Base-by-base conservation (phyloP, 495 filamentous ascomycete species). In the Rusavskia elegans region DNA sequence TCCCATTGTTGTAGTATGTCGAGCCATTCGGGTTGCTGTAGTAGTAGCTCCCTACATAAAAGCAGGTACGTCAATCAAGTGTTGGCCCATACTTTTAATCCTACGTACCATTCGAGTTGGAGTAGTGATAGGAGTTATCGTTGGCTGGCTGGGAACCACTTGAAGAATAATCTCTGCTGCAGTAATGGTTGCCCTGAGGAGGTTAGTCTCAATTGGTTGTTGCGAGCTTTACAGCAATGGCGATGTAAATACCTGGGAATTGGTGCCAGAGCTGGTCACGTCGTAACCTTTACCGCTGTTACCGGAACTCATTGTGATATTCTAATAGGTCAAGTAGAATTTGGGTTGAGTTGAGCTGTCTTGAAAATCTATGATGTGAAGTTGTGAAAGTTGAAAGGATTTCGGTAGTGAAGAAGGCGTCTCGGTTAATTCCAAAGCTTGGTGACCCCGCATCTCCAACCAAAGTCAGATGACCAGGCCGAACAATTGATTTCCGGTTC, bases 11-110 rank as follows among this genome's bases (percentile, higher is more conserved):
- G 63, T 75, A 66, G 61, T 75, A 76, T 35, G 67, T 70, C 37
- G 71, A 74, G 21, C 70, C 72, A 53, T 72, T 67, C 23, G 71
- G 45, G 54, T 76, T 75, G 56, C 66, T 71, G 60, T 76, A 75
- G 57, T 75, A 75, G 59, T 76, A 76, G 39, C 71, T 72, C 19
- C 73, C 72, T 56, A 10, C 45, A 45, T 3, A 41, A 29, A 11
- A 46, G 23, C 7, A 10, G 32, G 32, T 35, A 10, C 2, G 32
- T 35, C 32, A 35, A 6, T 35, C 9, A 35, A 35, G 13, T 10
- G 32, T 35, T 6, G 25, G 13, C 32, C 9, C 32, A 35, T 7
- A 0, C 7, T 20, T 3, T 19, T 27, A 35, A 30, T 50, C 14
- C 30, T 3, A 49, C 49, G 60, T 39, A 32, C 71, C 71, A 51